phyloP scores from a whole-genome alignment of 176 grass and related monocot genomes.

The Bonia amplexicaulis region DNA sequence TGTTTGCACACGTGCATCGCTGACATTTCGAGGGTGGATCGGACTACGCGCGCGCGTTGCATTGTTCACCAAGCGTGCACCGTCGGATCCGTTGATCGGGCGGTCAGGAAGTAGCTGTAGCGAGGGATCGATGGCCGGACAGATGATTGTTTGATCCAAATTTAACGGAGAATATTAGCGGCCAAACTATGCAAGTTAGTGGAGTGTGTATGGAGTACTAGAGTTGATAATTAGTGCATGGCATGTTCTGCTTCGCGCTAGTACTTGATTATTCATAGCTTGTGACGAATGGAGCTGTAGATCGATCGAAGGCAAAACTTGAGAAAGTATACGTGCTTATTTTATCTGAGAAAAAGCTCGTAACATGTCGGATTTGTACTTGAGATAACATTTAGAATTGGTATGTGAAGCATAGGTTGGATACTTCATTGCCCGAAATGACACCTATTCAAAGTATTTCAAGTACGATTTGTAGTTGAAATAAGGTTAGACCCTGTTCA shows the following conservation, averaged over 20 bases:
- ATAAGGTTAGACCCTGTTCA: not conserved
- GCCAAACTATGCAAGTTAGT: not conserved
- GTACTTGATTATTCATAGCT: not conserved
- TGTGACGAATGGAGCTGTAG: not conserved
- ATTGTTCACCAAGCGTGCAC: not conserved
- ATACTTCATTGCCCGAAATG: not conserved
- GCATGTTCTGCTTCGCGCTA: not conserved
- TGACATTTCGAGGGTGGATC: not conserved
- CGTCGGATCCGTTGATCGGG: not conserved
- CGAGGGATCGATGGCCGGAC: not conserved
- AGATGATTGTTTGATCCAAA: not conserved
- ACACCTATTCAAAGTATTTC: not conserved
- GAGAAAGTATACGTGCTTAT: not conserved
- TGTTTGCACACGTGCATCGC: conserved; percentile 9
- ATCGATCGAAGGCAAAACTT: not conserved
- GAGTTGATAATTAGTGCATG: not conserved
- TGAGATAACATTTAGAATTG: not conserved
- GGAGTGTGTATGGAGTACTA: not conserved
- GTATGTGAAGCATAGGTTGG: not conserved
- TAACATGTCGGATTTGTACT: not conserved
- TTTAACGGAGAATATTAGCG: not conserved
- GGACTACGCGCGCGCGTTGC: not conserved
- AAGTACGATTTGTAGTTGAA: not conserved
- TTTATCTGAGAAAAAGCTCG: not conserved
- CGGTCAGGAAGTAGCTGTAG: not conserved